Conservation (phyloP, 148 eudicot species). For the Rhododendron williamsianum region DNA sequence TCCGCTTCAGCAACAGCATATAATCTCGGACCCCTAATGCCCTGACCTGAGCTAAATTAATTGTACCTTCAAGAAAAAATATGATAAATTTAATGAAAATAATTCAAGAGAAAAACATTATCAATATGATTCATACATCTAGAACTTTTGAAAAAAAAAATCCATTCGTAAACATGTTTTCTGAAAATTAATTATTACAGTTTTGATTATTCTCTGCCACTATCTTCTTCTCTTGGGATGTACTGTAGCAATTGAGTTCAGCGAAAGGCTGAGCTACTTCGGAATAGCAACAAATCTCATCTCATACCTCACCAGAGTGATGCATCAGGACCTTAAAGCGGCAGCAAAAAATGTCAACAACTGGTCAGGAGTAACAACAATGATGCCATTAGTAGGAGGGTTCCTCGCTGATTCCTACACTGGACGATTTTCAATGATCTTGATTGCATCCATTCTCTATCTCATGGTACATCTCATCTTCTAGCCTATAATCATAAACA, state of each 20-base stretch:
- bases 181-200: neutral
- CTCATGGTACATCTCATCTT: conserved; percentile 5
- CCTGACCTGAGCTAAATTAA: neutral
- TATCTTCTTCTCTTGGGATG: neutral
- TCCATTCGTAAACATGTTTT: neutral
- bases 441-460: conserved; percentile 7
- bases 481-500: neutral
- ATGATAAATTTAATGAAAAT: neutral
- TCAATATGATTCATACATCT: neutral
- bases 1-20: neutral
- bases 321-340: conserved; percentile 10
- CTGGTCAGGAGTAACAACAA: conserved; percentile 16
- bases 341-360: conserved; percentile 15
- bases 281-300: conserved; percentile 12
- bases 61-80: neutral
- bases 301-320: conserved; percentile 14
- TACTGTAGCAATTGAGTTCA: conserved; percentile 7
- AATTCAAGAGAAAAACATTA: neutral
- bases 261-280: conserved; percentile 14
- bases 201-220: neutral
- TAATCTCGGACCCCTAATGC: neutral
- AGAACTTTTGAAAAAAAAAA: neutral
- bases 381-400: conserved; percentile 13
- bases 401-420: conserved; percentile 15
- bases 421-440: conserved; percentile 9